Percentiles rank a stretch among this genome's conserved stretches.
Conservation (phyloP, 306 rosid species). For the Biancaea sappan region DNA sequence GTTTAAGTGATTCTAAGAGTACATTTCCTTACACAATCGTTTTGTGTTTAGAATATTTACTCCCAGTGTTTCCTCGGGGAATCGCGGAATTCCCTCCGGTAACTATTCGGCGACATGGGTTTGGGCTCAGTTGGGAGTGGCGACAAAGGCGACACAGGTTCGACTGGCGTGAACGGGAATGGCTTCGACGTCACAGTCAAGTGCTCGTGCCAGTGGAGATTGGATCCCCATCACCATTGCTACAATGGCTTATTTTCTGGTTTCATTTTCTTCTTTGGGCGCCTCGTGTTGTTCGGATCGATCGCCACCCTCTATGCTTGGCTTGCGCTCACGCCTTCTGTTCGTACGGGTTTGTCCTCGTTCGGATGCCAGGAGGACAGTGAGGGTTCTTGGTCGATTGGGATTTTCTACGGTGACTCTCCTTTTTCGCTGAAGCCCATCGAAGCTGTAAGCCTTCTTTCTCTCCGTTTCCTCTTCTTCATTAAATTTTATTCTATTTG, state of each 20-base stretch:
- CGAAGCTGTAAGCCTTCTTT: slow-evolving; percentile 60
- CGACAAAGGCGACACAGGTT: slow-evolving; percentile 20
- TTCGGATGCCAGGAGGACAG: slow-evolving; percentile 85
- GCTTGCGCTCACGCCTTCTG: slow-evolving; percentile 69
- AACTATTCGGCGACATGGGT: slow-evolving; percentile 51
- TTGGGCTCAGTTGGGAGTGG: slow-evolving; percentile 47
- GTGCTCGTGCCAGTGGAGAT: slow-evolving; percentile 64
- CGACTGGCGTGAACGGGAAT: slow-evolving; percentile 32
- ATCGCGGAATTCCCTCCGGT: slow-evolving; percentile 8
- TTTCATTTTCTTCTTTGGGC: slow-evolving; percentile 69
- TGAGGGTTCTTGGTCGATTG: slow-evolving; percentile 99
- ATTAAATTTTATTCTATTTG: neutral
- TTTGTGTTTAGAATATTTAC: neutral
- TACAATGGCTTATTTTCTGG: slow-evolving; percentile 62
- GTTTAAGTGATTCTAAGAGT: neutral
- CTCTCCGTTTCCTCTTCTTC: neutral
- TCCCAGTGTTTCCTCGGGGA: neutral
- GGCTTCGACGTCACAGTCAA: slow-evolving; percentile 60
- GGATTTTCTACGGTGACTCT: slow-evolving; percentile 83
- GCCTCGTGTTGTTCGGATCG: slow-evolving; percentile 79
- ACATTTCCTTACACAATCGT: neutral
- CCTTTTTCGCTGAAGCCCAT: slow-evolving; percentile 91
- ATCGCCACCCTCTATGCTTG: slow-evolving; percentile 74
- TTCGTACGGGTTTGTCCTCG: slow-evolving; percentile 46
- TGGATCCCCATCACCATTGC: slow-evolving; percentile 44